Evolutionary conservation across 2,329 filamentous ascomycete species (phyloP).

Genomic region (Helotiales sp.): DNA sequence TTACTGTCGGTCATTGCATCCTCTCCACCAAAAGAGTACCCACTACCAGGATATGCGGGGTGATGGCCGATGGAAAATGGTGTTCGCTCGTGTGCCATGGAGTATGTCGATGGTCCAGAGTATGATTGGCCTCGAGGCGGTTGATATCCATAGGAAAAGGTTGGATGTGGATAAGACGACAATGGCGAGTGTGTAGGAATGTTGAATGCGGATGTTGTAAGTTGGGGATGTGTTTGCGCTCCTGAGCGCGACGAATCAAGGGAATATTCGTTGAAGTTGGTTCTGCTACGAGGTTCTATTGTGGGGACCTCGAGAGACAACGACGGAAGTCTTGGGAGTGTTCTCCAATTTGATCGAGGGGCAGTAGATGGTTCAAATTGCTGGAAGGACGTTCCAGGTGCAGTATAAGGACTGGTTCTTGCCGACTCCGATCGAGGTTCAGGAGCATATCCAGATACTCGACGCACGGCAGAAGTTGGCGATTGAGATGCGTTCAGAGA

Average conservation of each 20-base stretch:
- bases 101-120: conserved; percentile 16
- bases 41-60: conserved; percentile 6
- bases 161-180: conserved; percentile 7
- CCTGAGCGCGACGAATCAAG: conserved; percentile 19
- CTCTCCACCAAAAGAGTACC: conserved; percentile 6
- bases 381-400: conserved; percentile 8
- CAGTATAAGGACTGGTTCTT: conserved; percentile 19
- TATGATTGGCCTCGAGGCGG: conserved; percentile 26
- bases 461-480: conserved; percentile 12
- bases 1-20: conserved; percentile 26
- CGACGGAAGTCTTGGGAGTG: conserved; percentile 24
- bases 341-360: conserved; percentile 12
- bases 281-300: conserved; percentile 1
- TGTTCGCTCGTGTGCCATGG: conserved; percentile 22
- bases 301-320: conserved; percentile 18
- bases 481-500: conserved; percentile 15
- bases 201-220: conserved; percentile 10
- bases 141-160: conserved; percentile 22
- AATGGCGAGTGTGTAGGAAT: conserved; percentile 5
- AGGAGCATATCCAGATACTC: conserved; percentile 5
- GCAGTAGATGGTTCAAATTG: conserved; percentile 8
- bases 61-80: conserved; percentile 24
- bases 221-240: conserved; percentile 17
- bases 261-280: conserved; percentile 18
- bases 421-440: conserved; percentile 16